Base-by-base conservation (phyloP, 176 grass and related monocot genomes). In the Luzula sylvatica region DNA sequence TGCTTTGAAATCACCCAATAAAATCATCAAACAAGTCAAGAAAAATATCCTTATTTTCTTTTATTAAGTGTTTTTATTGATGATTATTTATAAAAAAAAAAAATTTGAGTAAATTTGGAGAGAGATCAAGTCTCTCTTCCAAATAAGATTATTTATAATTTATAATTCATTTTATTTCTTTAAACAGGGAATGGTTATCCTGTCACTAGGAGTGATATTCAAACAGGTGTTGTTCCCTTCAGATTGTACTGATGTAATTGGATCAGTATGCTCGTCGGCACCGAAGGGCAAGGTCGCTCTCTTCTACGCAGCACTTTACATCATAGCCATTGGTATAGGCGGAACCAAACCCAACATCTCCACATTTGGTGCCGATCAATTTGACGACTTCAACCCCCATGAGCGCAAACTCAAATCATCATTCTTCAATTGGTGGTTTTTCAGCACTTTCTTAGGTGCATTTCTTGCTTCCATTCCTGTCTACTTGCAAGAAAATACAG, bases 391-490 rank as follows among this genome's bases (percentile, higher is more conserved):
- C 3, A 65, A 92, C 44, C 9, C 35, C 0, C 46, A 55, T 18
- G 86, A 85, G 59, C 30, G 69, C 46, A 28, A 21, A 32, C 28
- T 62, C 1, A 84, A 92, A 74, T 23, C 38, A 11, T 77, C 86
- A 19, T 90, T 90, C 62, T 90, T 90, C 76, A 90, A 90, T 70
- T 90, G 86, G 86, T 90, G 86, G 86, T 72, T 89, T 57, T 83
- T 89, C 63, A 80, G 86, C 52, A 76, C 79, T 20, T 89, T 89
- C 53, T 7, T 65, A 0, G 86, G 80, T 23, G 80, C 42, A 7
- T 70, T 90, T 2, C 24, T 80, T 14, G 79, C 86, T 65, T 63
- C 71, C 7, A 61, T 84, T 13, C 75, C 83, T 9, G 79, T 89
- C 29, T 89, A 70, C 71, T 56, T 83, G 4, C 86, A 89, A 55